These are phyloP conservation scores for Hygrocybe coccinea DNA, from an alignment of 768 basidiomycete species.

Conservation along the genomic window DNA sequence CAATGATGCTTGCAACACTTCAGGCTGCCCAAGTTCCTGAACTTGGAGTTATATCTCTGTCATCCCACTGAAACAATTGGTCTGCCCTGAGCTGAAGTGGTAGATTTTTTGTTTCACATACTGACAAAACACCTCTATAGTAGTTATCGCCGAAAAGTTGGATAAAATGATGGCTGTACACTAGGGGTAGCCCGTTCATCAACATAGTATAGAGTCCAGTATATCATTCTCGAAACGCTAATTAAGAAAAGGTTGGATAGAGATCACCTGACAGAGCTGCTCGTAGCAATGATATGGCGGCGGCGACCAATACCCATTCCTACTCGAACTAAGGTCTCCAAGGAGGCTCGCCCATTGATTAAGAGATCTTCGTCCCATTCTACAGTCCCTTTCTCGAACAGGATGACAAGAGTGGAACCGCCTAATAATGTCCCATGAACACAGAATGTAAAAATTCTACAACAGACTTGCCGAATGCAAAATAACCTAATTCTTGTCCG, in stretches of 20 bases:
- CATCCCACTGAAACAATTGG: too few relatives aligned
- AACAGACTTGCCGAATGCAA: slow-evolving; percentile 75
- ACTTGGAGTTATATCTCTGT: too few relatives aligned
- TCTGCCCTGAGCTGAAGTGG: too few relatives aligned
- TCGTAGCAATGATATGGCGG: not conserved
- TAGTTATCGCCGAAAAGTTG: too few relatives aligned
- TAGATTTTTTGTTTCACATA: too few relatives aligned
- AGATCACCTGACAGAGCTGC: not conserved
- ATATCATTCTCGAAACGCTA: too few relatives aligned
- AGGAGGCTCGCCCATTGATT: slow-evolving; percentile 75
- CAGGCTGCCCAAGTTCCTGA: too few relatives aligned
- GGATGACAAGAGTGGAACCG: slow-evolving; percentile 85
- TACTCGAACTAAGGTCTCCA: slow-evolving; percentile 86
- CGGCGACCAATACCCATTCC: slow-evolving; percentile 75
- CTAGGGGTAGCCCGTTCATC: too few relatives aligned
- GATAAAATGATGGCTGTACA: too few relatives aligned
- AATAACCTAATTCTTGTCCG: slow-evolving; percentile 90
- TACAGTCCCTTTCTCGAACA: slow-evolving; percentile 82
- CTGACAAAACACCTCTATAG: too few relatives aligned
- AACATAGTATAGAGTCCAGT: too few relatives aligned
- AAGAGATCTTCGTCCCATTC: slow-evolving; percentile 91
- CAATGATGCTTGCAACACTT: too few relatives aligned
- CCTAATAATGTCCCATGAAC: slow-evolving; percentile 39
- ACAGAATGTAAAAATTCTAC: not conserved
- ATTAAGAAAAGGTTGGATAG: not conserved